Percentiles rank a stretch among this genome's conserved stretches.
These are phyloP conservation scores for Allantophomopsis lycopodina DNA, from an alignment of 2,329 filamentous ascomycete species.

Conservation along the genomic window DNA sequence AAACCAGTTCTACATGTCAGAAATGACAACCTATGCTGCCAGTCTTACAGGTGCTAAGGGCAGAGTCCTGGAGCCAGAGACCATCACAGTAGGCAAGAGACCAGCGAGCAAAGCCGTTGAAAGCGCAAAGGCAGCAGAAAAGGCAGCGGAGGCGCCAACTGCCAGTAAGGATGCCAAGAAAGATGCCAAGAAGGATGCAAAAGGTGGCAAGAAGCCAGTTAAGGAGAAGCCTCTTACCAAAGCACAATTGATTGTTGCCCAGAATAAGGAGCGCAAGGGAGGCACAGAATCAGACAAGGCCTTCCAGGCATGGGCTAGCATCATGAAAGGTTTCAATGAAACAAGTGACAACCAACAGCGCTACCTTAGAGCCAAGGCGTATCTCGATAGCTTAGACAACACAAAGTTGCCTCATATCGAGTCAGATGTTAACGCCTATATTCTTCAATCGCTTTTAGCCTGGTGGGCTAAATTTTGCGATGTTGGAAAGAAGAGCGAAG, in stretches of 20 bases:
- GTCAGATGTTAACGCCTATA: slow-evolving; percentile 25
- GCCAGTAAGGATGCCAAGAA: slow-evolving; percentile 1
- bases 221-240: slow-evolving; percentile 20
- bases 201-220: slow-evolving; percentile 22
- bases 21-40: slow-evolving; percentile 55
- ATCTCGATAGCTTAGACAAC: slow-evolving; percentile 16
- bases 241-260: slow-evolving; percentile 19
- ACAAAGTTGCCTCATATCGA: slow-evolving; percentile 15
- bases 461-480: slow-evolving; percentile 30
- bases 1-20: slow-evolving; percentile 51
- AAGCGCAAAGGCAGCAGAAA: slow-evolving; percentile 13
- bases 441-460: slow-evolving; percentile 30
- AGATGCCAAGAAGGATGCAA: slow-evolving; percentile 9
- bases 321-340: slow-evolving; percentile 15
- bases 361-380: slow-evolving; percentile 13
- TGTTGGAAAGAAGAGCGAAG: slow-evolving; percentile 16
- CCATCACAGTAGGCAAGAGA: slow-evolving; percentile 34
- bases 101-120: slow-evolving; percentile 12
- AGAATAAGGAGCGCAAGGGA: slow-evolving; percentile 16
- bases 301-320: slow-evolving; percentile 15
- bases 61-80: slow-evolving; percentile 49
- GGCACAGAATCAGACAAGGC: slow-evolving; percentile 16
- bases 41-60: slow-evolving; percentile 53
- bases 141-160: slow-evolving; percentile 6
- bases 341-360: slow-evolving; percentile 15